These are phyloP conservation scores for Murraya paniculata DNA, from an alignment of 345 rosid genomes.

Conservation along the genomic window DNA sequence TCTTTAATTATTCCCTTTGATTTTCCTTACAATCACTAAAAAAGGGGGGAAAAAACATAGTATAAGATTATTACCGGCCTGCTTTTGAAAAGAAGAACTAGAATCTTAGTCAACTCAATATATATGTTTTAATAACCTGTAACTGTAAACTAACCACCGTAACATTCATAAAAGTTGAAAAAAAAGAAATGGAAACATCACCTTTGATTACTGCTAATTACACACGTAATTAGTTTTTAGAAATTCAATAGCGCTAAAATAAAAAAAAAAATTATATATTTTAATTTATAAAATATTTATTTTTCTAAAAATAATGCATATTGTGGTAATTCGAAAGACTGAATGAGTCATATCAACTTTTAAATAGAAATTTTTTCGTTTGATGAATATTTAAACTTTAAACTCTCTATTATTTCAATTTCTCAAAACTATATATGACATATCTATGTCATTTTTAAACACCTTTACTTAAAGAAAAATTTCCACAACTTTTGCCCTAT, in stretches of 20 bases:
- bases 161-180: slow-evolving; percentile 19
- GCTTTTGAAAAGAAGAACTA: slow-evolving; percentile 11
- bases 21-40: not conserved
- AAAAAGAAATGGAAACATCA: not conserved
- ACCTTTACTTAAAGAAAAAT: no score
- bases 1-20: slow-evolving; percentile 6
- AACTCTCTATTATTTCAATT: no score
- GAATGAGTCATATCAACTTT: no score
- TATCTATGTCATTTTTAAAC: no score
- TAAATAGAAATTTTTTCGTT: no score
- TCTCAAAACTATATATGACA: no score
- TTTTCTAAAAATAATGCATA: not conserved
- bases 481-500: no score
- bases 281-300: not conserved
- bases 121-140: not conserved
- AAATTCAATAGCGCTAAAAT: not conserved
- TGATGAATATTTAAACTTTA: no score
- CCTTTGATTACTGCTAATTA: not conserved
- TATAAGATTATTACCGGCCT: not conserved
- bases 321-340: no score
- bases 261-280: not conserved
- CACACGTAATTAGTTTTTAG: not conserved
- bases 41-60: not conserved
- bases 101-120: slow-evolving; percentile 11
- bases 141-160: slow-evolving; percentile 36